These are phyloP conservation scores for Lasiodiplodia hormozganensis DNA, from an alignment of 2,329 filamentous ascomycete genomes.

Conservation along the genomic window DNA sequence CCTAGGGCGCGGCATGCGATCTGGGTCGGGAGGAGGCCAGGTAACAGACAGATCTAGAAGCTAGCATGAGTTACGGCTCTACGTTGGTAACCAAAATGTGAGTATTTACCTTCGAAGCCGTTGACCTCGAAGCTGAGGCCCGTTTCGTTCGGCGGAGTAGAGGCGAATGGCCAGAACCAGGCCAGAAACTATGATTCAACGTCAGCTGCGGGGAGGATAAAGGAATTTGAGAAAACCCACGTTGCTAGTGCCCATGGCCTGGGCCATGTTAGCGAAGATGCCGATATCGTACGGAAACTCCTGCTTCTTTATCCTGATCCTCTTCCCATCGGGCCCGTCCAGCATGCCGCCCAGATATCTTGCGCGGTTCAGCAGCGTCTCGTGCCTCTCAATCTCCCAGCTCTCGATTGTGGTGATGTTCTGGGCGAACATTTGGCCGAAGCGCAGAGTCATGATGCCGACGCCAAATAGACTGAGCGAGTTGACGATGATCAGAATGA, in stretches of 20 bases:
- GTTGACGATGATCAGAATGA: conserved; percentile 65
- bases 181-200: conserved; percentile 48
- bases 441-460: conserved; percentile 68
- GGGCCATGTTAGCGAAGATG: conserved; percentile 74
- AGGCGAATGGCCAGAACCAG: conserved; percentile 74
- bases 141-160: conserved; percentile 57
- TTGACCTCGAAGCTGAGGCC: conserved; percentile 73
- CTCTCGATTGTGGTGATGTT: conserved; percentile 77
- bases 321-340: conserved; percentile 62
- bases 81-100: background rate
- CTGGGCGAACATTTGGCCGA: conserved; percentile 39
- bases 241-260: conserved; percentile 76
- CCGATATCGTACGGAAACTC: conserved; percentile 86
- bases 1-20: conserved; percentile 48
- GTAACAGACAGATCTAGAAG: conserved; percentile 36
- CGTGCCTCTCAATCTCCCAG: conserved; percentile 67
- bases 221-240: conserved; percentile 24
- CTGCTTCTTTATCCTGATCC: conserved; percentile 65
- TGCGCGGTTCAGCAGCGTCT: conserved; percentile 53
- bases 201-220: background rate
- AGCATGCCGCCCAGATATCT: conserved; percentile 62
- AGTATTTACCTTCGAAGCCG: conserved; percentile 70
- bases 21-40: conserved; percentile 61
- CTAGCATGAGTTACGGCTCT: too few relatives aligned
- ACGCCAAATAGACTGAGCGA: conserved; percentile 68